Percentiles rank a stretch among this genome's conserved stretches.
phyloP scores from a whole-genome alignment of 352 stramenopile species.

The Globisporangium alternatum region DNA sequence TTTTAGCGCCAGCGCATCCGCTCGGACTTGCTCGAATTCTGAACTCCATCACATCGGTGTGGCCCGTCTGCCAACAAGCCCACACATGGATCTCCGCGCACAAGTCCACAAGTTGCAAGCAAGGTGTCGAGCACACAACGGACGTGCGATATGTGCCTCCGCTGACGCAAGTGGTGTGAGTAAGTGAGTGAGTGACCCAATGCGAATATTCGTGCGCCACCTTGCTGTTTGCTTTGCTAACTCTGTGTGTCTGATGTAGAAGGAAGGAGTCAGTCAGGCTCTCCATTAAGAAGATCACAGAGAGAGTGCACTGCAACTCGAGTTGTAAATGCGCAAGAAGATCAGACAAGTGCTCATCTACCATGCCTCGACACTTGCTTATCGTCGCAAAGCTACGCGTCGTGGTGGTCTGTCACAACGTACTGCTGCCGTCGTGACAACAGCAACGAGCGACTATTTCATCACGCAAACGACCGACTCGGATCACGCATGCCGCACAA shows the following conservation, averaged over 20 bases:
- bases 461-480: no score
- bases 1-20: background rate
- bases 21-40: background rate
- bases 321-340: no score
- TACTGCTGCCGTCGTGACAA: no score
- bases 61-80: background rate
- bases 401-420: no score
- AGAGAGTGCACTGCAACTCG: no score
- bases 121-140: background rate
- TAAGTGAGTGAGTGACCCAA: background rate
- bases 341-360: no score
- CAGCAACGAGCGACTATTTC: no score
- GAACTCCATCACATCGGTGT: background rate
- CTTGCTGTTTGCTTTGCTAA: background rate
- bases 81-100: background rate
- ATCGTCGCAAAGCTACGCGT: no score
- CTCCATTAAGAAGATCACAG: no score
- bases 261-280: no score
- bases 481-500: no score
- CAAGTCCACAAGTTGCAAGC: background rate
- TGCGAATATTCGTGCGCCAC: conserved; percentile 1
- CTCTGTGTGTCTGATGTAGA: background rate
- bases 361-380: no score
- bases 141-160: conserved; percentile 7
- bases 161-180: background rate